phyloP scores from a whole-genome alignment of 148 eudicot species.

The Amaranthus hypochondriacus region DNA sequence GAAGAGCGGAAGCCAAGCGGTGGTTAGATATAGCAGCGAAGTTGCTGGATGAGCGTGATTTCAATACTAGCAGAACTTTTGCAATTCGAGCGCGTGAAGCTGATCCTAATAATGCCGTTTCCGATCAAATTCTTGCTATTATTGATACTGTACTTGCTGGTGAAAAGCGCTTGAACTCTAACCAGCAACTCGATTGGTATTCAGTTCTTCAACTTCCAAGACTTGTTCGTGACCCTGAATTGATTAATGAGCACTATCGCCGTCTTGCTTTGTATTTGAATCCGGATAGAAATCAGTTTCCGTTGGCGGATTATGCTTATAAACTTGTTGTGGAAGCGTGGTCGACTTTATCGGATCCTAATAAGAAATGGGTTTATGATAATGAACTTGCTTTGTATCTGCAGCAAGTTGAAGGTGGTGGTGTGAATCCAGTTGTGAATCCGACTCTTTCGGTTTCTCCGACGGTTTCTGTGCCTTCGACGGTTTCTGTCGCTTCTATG shows the following conservation, averaged over 20 bases:
- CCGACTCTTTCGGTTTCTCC: background rate
- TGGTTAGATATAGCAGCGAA: constrained; percentile 79
- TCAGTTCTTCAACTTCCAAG: constrained; percentile 57
- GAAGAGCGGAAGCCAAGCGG: constrained; percentile 61
- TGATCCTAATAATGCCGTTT: constrained; percentile 53
- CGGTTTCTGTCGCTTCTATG: background rate
- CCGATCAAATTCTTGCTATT: constrained; percentile 72
- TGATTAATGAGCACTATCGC: constrained; percentile 50
- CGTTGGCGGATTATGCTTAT: constrained; percentile 61
- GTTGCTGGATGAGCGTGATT: constrained; percentile 60
- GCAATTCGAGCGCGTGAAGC: constrained; percentile 79
- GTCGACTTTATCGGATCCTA: constrained; percentile 63
- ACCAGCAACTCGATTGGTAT: constrained; percentile 57
- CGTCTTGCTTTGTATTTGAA: constrained; percentile 45
- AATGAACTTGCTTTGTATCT: constrained; percentile 31
- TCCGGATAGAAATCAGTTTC: constrained; percentile 49
- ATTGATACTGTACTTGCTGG: constrained; percentile 70
- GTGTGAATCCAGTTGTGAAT: background rate
- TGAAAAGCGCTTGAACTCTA: constrained; percentile 39
- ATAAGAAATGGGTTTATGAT: constrained; percentile 53
- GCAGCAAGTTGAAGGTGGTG: constrained; percentile 5
- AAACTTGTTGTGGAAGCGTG: constrained; percentile 58
- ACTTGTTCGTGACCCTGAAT: constrained; percentile 41
- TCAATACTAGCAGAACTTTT: constrained; percentile 61
- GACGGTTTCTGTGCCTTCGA: too few species aligned